Conservation (phyloP, 1,284 basidiomycete genomes). For the Tilletia setariae region DNA sequence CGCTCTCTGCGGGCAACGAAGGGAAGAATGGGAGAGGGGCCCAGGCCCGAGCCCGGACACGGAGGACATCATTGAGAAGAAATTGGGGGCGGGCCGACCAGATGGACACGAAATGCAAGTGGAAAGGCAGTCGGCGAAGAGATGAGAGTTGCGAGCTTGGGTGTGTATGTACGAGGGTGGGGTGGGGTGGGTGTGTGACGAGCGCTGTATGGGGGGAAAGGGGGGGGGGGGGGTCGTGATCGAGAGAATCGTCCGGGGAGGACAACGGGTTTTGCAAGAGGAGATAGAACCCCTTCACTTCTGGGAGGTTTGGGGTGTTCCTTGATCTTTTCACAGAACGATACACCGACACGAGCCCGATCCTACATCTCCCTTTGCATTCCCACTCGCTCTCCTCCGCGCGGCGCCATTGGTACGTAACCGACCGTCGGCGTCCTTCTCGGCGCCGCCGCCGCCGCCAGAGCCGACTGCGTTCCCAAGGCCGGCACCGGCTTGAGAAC, state of each 20-base stretch:
- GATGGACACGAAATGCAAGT: not conserved
- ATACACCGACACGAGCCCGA: constrained; percentile 7
- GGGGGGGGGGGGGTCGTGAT: not conserved
- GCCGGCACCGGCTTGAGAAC: constrained; percentile 12
- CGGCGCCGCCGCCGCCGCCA: not conserved
- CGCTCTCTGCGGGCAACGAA: no score
- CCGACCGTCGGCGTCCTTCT: constrained; percentile 7
- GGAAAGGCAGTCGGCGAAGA: not conserved
- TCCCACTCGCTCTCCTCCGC: not conserved
- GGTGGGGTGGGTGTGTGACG: no score
- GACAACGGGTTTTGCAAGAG: not conserved
- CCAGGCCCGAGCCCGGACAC: no score
- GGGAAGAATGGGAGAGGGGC: no score
- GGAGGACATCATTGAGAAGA: no score
- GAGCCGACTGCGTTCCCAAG: not conserved
- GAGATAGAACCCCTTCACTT: not conserved
- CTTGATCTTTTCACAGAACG: not conserved
- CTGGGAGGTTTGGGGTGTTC: not conserved
- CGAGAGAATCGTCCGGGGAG: not conserved
- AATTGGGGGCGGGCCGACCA: no score
- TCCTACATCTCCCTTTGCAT: not conserved
- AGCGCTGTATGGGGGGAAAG: no score
- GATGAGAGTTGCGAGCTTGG: not conserved
- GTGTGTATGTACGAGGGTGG: not conserved
- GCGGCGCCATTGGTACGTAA: not conserved